phyloP scores from a whole-genome alignment of 2,329 filamentous ascomycete genomes.

The Teratosphaeria pseudoeucalypti region DNA sequence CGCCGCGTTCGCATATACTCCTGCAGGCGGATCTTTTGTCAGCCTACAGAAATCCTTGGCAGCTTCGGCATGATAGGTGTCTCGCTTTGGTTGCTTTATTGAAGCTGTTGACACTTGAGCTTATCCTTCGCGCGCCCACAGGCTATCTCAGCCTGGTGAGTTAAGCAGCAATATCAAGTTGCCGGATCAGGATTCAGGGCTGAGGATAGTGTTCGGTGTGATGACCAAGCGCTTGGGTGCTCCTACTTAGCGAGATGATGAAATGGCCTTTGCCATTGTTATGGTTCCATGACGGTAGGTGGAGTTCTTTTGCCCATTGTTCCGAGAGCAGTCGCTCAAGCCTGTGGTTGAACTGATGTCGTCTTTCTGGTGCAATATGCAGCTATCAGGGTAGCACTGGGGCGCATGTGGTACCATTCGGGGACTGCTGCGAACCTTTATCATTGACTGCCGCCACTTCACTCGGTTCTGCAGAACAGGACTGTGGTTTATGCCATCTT shows the following conservation, averaged over 20 bases:
- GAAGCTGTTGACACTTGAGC: background rate
- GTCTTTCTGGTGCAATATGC: background rate
- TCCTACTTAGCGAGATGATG: background rate
- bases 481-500: conserved; percentile 5
- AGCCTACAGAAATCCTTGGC: background rate
- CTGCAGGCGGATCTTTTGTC: background rate
- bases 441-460: background rate
- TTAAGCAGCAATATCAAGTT: background rate
- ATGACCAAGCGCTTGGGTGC: background rate
- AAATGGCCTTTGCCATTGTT: background rate
- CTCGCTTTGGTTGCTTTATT: background rate
- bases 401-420: background rate
- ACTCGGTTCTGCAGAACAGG: background rate
- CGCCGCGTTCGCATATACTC: background rate
- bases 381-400: background rate
- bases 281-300: background rate
- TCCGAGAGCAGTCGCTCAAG: background rate
- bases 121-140: background rate
- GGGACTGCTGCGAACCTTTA: background rate
- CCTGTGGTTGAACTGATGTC: background rate
- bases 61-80: background rate
- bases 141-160: background rate
- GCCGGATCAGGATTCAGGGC: background rate
- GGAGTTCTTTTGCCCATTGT: background rate
- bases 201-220: background rate